Conservation (phyloP, 2,329 filamentous ascomycete genomes). For the Penicillium sp. region DNA sequence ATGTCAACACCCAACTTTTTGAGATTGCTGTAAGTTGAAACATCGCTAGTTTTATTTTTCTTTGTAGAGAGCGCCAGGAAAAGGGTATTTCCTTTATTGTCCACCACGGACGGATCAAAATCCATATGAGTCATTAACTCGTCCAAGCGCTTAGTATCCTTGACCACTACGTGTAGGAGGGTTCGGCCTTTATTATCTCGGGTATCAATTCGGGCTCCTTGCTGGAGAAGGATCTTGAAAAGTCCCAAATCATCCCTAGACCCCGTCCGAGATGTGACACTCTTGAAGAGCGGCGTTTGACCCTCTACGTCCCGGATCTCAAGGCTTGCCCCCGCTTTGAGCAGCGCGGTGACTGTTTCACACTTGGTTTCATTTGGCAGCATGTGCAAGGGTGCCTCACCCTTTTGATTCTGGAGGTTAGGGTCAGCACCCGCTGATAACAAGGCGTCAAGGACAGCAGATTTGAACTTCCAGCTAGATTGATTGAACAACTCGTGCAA, state of each 20-base stretch:
- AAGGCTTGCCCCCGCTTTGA: conserved; percentile 6
- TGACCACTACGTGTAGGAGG: background rate
- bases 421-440: conserved; percentile 10
- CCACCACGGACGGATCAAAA: conserved; percentile 4
- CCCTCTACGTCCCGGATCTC: conserved; percentile 5
- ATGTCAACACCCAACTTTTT: conserved; percentile 7
- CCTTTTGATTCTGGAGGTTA: conserved; percentile 5
- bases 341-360: background rate
- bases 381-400: conserved; percentile 8
- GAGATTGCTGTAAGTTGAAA: background rate
- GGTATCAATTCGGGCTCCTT: conserved; percentile 11
- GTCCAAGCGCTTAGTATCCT: background rate
- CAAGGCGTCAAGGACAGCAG: conserved; percentile 3
- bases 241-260: background rate
- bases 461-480: background rate
- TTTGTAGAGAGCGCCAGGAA: background rate
- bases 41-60: too few species aligned
- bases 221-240: background rate
- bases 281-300: conserved; percentile 7
- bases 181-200: conserved; percentile 15
- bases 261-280: background rate
- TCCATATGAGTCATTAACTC: background rate
- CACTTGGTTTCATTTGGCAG: background rate
- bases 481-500: background rate
- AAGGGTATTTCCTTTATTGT: conserved; percentile 11